Percentiles rank a stretch among this genome's conserved stretches.
phyloP scores from a whole-genome alignment of 2,329 filamentous ascomycete species.

The Fusarium continuum region DNA sequence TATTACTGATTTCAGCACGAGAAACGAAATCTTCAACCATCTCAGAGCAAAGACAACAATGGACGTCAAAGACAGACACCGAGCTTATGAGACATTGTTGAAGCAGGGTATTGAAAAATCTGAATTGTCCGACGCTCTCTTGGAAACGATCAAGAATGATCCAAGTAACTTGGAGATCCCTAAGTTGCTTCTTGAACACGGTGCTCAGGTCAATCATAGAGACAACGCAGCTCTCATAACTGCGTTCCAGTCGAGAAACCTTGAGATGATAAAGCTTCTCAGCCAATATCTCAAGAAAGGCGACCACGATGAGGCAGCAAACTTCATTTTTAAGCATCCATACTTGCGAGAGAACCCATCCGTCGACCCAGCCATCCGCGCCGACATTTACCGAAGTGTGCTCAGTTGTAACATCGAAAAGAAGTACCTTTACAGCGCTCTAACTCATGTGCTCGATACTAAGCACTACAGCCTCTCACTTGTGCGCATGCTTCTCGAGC shows the following conservation, averaged over 20 bases:
- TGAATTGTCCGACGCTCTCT: conserved; percentile 2
- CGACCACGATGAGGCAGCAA: not conserved
- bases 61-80: not conserved
- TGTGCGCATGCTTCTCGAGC: conserved; percentile 2
- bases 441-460: not conserved
- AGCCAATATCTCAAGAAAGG: not conserved
- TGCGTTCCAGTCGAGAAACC: not conserved
- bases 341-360: not conserved
- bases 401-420: not conserved
- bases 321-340: conserved; percentile 1
- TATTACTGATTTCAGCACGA: not conserved
- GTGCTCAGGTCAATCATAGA: not conserved
- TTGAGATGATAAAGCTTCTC: not conserved
- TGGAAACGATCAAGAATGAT: not conserved
- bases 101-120: not conserved
- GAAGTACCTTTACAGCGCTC: not conserved
- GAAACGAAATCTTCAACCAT: not conserved
- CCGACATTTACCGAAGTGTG: conserved; percentile 2
- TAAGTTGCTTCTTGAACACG: not conserved
- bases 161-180: not conserved
- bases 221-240: not conserved
- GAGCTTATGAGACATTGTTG: not conserved
- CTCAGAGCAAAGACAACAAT: not conserved
- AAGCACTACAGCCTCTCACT: not conserved
- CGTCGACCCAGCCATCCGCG: not conserved